These are phyloP conservation scores for Tricharina praecox DNA, from an alignment of 495 filamentous ascomycete genomes.

Conservation along the genomic window DNA sequence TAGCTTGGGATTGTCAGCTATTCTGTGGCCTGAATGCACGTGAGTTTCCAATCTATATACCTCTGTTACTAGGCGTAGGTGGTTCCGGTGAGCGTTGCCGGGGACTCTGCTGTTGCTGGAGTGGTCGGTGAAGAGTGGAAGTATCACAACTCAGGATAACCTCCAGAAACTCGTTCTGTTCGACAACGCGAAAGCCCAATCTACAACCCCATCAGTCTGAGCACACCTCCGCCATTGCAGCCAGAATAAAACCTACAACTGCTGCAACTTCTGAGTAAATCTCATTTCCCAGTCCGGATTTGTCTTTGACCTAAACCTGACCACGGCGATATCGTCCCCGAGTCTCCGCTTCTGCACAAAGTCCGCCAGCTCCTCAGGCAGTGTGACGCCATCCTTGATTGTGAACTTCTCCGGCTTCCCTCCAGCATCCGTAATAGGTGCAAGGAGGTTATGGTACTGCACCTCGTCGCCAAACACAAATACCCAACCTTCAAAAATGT, in stretches of 20 bases:
- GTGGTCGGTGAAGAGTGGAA: conserved; percentile 22
- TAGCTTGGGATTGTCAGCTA: too few relatives aligned
- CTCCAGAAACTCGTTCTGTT: conserved; percentile 86
- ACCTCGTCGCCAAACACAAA: conserved; percentile 68
- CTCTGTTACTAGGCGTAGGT: too few relatives aligned
- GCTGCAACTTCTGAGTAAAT: conserved; percentile 17
- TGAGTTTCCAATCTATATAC: too few relatives aligned
- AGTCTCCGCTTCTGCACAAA: conserved; percentile 44
- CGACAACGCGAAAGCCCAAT: conserved; percentile 62
- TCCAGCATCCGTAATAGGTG: conserved; percentile 56
- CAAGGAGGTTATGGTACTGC: conserved; percentile 64
- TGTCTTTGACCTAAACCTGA: conserved; percentile 51
- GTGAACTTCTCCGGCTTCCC: conserved; percentile 62
- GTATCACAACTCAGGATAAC: conserved; percentile 68
- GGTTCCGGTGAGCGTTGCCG: too few relatives aligned
- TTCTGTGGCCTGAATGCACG: too few relatives aligned
- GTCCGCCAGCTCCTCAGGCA: conserved; percentile 55
- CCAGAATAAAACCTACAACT: conserved; percentile 19
- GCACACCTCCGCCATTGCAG: too few relatives aligned
- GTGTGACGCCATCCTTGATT: conserved; percentile 46
- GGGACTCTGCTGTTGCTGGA: neutral
- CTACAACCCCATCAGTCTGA: conserved; percentile 9
- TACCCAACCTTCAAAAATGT: conserved; percentile 70
- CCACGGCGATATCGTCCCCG: conserved; percentile 31
- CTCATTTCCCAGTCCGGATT: conserved; percentile 46